Evolutionary conservation across 2,329 filamentous ascomycete species (phyloP), one percentile per base, ranked within the genome.

Genomic region (Alternaria infectoria): DNA sequence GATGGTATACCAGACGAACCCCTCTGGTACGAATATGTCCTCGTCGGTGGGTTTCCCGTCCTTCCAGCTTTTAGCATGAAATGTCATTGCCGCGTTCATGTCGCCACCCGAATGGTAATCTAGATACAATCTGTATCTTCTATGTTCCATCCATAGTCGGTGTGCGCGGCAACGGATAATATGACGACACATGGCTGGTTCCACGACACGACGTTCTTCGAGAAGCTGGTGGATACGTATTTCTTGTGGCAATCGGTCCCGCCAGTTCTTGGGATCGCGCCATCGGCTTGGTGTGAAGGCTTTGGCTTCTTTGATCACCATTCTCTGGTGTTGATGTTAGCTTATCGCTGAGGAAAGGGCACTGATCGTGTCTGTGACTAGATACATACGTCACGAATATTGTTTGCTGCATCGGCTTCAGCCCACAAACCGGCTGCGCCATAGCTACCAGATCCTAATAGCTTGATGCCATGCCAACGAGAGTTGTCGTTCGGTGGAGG

Each of bases 161-260:
- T 66, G 50, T n/a, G 59, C 64, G 15, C 55, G 47, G 21, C 44
- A 30, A 12, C 44, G 28, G 13, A 69, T 40, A 7, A 70, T 30
- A 30, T 45, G 40, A n/a, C 50, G 13, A 17, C 52, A 25, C 6
- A 19, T 55, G n/a, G 6, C 17, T 12, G 15, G 9, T 40, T 30
- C 30, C 17, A n/a, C 54, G 30, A 5, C 30, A 9, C 21, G 56
- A n/a, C 5, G 28, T 28, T 30, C 25, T 26, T 68, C 63, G 8
- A 70, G 36, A 1, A 66, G 43, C n/a, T 58, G 8, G 40, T 66
- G 66, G 11, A 66, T 61, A 13, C 45, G 15, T 21, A 68, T 64
- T 32, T 65, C 57, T 23, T 47, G 56, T 30, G 66, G 64, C 5
- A 58, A 47, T 43, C 54, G n/a, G 21, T 59, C 21, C 12, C 59